Evolutionary conservation across 208 protist species (phyloP), one percentile per base, ranked within the genome.

Genomic region (Trypanosoma scelopori): DNA sequence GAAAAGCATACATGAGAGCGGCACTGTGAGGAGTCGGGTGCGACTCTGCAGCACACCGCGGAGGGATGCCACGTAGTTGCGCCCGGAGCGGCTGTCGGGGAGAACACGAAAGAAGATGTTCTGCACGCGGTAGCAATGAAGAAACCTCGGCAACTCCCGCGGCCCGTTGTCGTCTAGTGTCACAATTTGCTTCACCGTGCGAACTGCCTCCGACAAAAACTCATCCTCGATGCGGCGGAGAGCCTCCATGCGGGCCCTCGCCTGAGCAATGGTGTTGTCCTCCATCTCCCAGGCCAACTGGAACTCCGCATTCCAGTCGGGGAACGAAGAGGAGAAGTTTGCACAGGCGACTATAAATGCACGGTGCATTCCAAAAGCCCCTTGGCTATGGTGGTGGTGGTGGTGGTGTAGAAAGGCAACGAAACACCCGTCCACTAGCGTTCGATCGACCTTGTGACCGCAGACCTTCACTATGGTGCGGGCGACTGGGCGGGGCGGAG

Each of bases 81-180:
- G 78, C 6, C 85, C 89, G 3, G 83, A 91, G 2, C 84, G 89
- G 55, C 85, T 89, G 74, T 94, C 89, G 0, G 89, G 89, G 18
- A 94, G 64, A n/a, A 94, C 78, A 53, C 85, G 81, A 55, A 91
- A 94, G 55, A 94, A 94, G 49, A 94, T 88, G 74, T 94, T 94
- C 35, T 76, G 57, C 3, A 89, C 82, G 32, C 83, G 84, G 62
- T 86, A 94, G 75, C 89, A 94, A 68, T 94, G 89, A 42, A 89
- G 60, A 66, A 87, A 89, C 55, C 85, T 81, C 0, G 82, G 85
- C 47, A 92, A 66, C 71, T 90, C 85, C 16, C 65, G 62, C 0
- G 89, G 89, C 60, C 77, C 80, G 57, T 92, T 74, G 50, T 92
- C 81, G 64, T 92, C 89, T 13, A 94, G 71, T 32, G 74, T 83